phyloP scores from a whole-genome alignment of 495 filamentous ascomycete genomes.

The Penicillium paradoxum region DNA sequence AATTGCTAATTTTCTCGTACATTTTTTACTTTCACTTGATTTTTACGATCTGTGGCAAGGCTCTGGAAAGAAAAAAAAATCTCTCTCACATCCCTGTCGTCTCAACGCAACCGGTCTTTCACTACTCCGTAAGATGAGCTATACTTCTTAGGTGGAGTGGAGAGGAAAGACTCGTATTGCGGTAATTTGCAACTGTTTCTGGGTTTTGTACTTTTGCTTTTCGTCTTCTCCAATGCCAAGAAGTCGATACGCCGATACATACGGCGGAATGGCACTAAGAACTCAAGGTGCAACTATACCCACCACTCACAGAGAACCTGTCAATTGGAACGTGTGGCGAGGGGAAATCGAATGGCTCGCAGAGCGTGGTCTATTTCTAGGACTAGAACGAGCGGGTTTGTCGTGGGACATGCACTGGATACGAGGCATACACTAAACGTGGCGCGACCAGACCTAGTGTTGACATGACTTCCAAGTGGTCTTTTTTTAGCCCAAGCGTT shows the following conservation, averaged over 20 bases:
- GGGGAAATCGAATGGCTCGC: background rate
- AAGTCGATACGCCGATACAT: background rate
- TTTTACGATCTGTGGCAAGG: background rate
- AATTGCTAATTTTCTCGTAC: background rate
- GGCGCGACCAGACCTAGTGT: background rate
- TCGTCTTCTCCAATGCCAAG: background rate
- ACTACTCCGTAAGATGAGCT: background rate
- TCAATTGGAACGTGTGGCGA: background rate
- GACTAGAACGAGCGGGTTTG: background rate
- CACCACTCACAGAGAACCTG: constrained; percentile 1
- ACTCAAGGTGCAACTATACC: background rate
- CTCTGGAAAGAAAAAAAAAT: background rate
- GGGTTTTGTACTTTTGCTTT: background rate
- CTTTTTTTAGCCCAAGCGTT: background rate
- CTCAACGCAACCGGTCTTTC: background rate
- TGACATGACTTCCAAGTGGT: too few species aligned
- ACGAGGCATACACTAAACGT: background rate
- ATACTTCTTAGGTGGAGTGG: constrained; percentile 1
- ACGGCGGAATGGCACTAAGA: background rate
- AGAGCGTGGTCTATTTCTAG: background rate
- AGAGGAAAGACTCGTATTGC: background rate
- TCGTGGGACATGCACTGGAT: background rate
- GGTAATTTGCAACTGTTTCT: too few species aligned
- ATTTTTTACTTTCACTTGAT: background rate
- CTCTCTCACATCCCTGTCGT: background rate